Conservation (phyloP, 148 eudicot genomes). For the Gaultheria prostrata region DNA sequence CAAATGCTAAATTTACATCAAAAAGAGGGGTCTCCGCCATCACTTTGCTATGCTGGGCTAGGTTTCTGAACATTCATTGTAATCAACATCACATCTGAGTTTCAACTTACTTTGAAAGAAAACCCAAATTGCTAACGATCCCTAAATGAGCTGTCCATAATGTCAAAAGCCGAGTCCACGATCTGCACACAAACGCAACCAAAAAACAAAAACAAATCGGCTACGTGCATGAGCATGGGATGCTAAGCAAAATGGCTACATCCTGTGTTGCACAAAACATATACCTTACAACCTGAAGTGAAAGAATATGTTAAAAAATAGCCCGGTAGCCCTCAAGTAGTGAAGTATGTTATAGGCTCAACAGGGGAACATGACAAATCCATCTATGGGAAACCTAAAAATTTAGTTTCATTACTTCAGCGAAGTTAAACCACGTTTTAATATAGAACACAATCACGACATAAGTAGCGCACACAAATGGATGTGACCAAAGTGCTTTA, state of each 20-base stretch:
- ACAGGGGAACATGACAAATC: neutral
- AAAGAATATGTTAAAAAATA: neutral
- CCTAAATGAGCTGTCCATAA: conserved; percentile 74
- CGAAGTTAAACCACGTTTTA: no score
- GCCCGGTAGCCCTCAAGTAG: no score
- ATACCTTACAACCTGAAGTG: neutral
- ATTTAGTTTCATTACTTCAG: neutral
- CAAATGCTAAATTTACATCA: neutral
- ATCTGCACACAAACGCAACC: conserved; percentile 41
- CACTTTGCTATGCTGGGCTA: neutral
- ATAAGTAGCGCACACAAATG: no score
- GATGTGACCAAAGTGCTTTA: no score
- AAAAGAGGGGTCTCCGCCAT: neutral
- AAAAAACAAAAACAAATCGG: neutral
- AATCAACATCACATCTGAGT: neutral
- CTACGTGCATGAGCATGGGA: neutral
- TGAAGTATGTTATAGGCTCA: no score
- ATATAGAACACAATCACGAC: no score
- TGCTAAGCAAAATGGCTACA: neutral
- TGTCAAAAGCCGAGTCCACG: conserved; percentile 82
- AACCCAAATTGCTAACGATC: conserved; percentile 45
- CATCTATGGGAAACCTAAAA: neutral
- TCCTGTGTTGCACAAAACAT: neutral
- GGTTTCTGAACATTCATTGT: neutral
- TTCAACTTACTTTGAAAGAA: neutral